Conservation (phyloP, 805 yeast genomes). For the Wickerhamiella slavikovae region DNA sequence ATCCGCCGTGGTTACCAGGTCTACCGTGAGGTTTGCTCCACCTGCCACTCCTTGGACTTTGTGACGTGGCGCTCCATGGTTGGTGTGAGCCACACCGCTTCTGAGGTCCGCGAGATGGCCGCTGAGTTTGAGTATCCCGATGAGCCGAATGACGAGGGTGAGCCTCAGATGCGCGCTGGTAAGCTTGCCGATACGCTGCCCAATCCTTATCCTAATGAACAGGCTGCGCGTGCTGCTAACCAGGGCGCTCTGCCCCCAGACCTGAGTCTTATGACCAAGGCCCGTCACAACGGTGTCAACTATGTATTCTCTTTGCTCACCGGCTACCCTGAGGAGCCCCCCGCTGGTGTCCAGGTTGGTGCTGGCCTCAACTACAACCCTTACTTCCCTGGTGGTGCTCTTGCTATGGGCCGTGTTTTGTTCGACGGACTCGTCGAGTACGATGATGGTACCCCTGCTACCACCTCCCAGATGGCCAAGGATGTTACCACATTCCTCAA, state of each 20-base stretch:
- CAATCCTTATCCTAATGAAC: conserved; percentile 91
- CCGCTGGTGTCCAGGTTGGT: conserved; percentile 88
- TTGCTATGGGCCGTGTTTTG: conserved; percentile 97
- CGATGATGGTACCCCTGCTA: conserved; percentile 98
- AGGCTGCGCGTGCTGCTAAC: conserved; percentile 98
- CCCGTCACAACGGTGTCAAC: conserved; percentile 96
- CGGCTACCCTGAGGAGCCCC: conserved; percentile 97
- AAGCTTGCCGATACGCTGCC: conserved; percentile 90
- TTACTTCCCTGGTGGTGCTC: conserved; percentile 98
- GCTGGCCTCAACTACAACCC: conserved; percentile 97
- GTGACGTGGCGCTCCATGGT: conserved; percentile 97
- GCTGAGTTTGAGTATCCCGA: conserved; percentile 96
- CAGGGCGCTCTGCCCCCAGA: conserved; percentile 99
- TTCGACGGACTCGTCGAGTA: conserved; percentile 94
- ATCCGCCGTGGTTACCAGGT: conserved; percentile 99
- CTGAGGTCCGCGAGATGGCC: conserved; percentile 82
- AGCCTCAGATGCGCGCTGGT: conserved; percentile 95
- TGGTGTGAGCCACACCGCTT: conserved; percentile 83
- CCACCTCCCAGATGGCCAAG: conserved; percentile 98
- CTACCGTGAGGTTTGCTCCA: conserved; percentile 96
- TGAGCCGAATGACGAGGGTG: conserved; percentile 90
- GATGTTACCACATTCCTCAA: conserved; percentile 88
- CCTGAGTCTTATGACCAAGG: conserved; percentile 89
- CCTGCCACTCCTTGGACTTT: conserved; percentile 93
- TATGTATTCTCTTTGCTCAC: conserved; percentile 88